These are phyloP conservation scores for Aspergillus cavernicola DNA, from an alignment of 495 filamentous ascomycete genomes.

Conservation along the genomic window DNA sequence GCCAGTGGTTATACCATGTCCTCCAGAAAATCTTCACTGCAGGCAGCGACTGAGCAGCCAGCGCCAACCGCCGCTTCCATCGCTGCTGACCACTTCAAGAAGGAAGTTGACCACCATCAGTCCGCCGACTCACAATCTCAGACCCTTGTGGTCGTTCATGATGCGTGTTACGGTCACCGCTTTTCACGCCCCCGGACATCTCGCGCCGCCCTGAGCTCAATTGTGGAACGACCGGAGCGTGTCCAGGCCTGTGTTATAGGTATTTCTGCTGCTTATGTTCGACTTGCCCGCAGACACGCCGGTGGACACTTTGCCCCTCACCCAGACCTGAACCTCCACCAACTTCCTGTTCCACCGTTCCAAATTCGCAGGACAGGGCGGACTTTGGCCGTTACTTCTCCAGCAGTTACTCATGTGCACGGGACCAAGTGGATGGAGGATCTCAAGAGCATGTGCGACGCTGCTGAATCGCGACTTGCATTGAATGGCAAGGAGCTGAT, in stretches of 20 bases:
- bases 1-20: slow-evolving; percentile 5
- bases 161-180: slow-evolving; percentile 89
- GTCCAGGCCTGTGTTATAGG: slow-evolving; percentile 81
- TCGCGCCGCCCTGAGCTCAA: slow-evolving; percentile 59
- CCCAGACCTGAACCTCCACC: slow-evolving; percentile 46
- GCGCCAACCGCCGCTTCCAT: slow-evolving; percentile 61
- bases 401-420: slow-evolving; percentile 77
- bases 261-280: slow-evolving; percentile 81
- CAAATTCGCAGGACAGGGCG: slow-evolving; percentile 72
- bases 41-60: slow-evolving; percentile 23
- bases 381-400: slow-evolving; percentile 58
- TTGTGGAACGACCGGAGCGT: slow-evolving; percentile 90
- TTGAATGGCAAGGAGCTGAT: slow-evolving; percentile 70
- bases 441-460: slow-evolving; percentile 75
- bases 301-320: slow-evolving; percentile 65
- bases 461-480: slow-evolving; percentile 69
- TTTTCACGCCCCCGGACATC: slow-evolving; percentile 77
- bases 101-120: slow-evolving; percentile 64
- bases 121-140: slow-evolving; percentile 50
- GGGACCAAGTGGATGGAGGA: slow-evolving; percentile 89
- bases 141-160: slow-evolving; percentile 80
- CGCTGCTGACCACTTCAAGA: slow-evolving; percentile 64
- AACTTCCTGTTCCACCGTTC: slow-evolving; percentile 66
- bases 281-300: slow-evolving; percentile 74
- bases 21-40: slow-evolving; percentile 22